Conservation (phyloP, 306 rosid species). For the Ormosia semicastrata region DNA sequence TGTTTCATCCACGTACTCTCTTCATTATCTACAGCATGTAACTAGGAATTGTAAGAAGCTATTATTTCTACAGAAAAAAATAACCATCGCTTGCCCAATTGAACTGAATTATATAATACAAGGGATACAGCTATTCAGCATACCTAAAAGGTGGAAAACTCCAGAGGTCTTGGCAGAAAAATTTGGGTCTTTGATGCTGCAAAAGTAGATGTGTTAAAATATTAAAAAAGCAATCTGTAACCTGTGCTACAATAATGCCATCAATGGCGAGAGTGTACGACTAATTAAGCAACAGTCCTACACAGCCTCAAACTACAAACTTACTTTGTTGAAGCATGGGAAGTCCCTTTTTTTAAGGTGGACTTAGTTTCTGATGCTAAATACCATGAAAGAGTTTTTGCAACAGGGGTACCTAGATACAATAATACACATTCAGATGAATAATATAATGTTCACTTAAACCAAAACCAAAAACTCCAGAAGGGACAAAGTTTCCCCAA, state of each 20-base stretch:
- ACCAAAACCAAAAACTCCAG: conserved; percentile 1
- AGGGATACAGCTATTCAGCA: conserved; percentile 23
- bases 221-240: background rate
- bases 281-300: background rate
- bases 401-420: conserved; percentile 50
- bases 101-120: background rate
- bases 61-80: conserved; percentile 13
- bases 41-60: conserved; percentile 19
- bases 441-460: background rate
- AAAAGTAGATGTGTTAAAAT: conserved; percentile 20
- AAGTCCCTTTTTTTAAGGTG: conserved; percentile 58
- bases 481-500: background rate
- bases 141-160: conserved; percentile 78
- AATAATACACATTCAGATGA: conserved; percentile 10
- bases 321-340: conserved; percentile 55
- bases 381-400: conserved; percentile 95
- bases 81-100: background rate
- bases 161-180: conserved; percentile 57
- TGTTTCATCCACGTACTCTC: conserved; percentile 42
- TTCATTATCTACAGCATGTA: conserved; percentile 58
- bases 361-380: conserved; percentile 89
- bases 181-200: conserved; percentile 52
- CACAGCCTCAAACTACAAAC: conserved; percentile 1
- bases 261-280: background rate
- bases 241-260: background rate